Conservation (phyloP, 306 rosid genomes). For the Cicer cuneatum region DNA sequence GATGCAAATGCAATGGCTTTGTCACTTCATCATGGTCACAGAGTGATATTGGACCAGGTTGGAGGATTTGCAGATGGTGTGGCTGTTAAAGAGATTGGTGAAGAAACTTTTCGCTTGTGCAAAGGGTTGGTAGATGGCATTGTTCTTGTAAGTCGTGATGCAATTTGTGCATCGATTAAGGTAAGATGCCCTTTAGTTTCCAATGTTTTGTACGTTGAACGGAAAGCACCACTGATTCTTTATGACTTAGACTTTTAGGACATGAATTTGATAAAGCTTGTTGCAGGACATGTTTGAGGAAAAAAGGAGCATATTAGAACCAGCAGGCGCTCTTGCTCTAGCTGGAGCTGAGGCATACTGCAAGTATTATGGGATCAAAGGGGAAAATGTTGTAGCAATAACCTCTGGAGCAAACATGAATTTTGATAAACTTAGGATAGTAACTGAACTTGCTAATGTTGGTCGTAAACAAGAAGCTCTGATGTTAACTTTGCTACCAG, state of each 20-base stretch:
- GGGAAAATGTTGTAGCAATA: conserved; percentile 80
- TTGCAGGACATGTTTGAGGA: conserved; percentile 98
- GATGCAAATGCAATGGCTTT: conserved; percentile 96
- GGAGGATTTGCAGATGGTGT: conserved; percentile 98
- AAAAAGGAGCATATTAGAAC: conserved; percentile 92
- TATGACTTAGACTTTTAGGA: conserved; percentile 3
- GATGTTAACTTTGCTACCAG: conserved; percentile 74
- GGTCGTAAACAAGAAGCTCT: conserved; percentile 95
- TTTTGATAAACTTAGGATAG: conserved; percentile 84
- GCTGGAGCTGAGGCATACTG: conserved; percentile 99
- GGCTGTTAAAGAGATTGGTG: conserved; percentile 93
- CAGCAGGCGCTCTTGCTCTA: conserved; percentile 97
- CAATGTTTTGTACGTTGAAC: conserved; percentile 20
- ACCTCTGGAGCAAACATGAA: conserved; percentile 99
- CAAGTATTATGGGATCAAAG: conserved; percentile 84
- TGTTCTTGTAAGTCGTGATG: conserved; percentile 87
- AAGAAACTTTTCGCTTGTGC: conserved; percentile 88
- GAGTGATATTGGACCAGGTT: conserved; percentile 76
- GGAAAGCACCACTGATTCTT: conserved; percentile 8
- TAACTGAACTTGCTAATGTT: conserved; percentile 94
- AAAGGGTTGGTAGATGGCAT: conserved; percentile 82
- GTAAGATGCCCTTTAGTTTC: conserved; percentile 49
- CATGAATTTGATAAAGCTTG: conserved; percentile 37
- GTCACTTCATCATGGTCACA: conserved; percentile 78
- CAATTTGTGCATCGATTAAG: conserved; percentile 93